A percentile compares a stretch with the other conserved stretches of the same genome.
phyloP scores from a whole-genome alignment of 306 rosid genomes.

The Begonia masoniana region DNA sequence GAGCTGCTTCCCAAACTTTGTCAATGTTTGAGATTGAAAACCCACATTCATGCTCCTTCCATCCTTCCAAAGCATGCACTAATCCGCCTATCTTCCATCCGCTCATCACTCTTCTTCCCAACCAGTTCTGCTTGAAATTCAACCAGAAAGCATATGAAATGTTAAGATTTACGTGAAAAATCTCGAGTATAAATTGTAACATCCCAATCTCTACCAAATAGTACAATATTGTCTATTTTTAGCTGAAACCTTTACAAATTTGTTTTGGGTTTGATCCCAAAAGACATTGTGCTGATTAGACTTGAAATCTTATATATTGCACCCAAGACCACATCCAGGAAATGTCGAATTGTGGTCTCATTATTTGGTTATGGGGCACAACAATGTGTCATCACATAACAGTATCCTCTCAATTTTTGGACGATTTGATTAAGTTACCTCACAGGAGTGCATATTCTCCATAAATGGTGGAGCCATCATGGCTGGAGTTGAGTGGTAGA shows the following conservation, averaged over 20 bases:
- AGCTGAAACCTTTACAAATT: not conserved
- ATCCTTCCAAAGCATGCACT: conserved; percentile 53
- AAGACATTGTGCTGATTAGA: no score
- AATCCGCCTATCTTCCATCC: conserved; percentile 66
- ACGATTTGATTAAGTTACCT: conserved; percentile 25
- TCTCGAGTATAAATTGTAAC: no score
- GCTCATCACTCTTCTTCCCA: conserved; percentile 76
- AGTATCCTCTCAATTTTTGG: no score
- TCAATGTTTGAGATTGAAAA: conserved; percentile 25
- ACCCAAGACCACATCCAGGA: no score
- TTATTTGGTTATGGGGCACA: no score
- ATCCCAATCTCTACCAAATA: no score
- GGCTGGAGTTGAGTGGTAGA: conserved; percentile 58
- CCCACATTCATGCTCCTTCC: conserved; percentile 59
- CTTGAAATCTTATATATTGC: no score
- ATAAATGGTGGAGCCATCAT: conserved; percentile 43
- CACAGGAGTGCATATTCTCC: conserved; percentile 57
- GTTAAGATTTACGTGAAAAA: no score
- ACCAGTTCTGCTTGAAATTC: conserved; percentile 33
- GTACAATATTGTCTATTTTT: no score
- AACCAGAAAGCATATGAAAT: not conserved
- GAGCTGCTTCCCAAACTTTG: conserved; percentile 49
- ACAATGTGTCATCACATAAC: no score
- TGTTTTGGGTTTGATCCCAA: not conserved
- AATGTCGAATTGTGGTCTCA: no score